Evolutionary conservation across 495 filamentous ascomycete genomes (phyloP).

Genomic region (Xylaria telfairii): DNA sequence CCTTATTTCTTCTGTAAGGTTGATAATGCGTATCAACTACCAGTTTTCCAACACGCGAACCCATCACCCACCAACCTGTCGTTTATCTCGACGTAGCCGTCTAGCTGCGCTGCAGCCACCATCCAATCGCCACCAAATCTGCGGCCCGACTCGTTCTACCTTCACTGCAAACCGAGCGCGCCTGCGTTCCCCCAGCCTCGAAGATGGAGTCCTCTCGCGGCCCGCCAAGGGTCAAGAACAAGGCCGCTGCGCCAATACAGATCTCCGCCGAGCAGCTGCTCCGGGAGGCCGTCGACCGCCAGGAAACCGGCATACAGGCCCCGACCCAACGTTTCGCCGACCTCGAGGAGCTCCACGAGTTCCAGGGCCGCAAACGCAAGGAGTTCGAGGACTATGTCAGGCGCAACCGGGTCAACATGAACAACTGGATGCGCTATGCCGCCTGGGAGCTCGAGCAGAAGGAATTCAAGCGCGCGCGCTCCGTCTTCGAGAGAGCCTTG

Average conservation of each 20-base stretch:
- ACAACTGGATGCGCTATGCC: constrained; percentile 99
- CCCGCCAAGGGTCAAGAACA: constrained; percentile 97
- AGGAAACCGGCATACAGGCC: constrained; percentile 85
- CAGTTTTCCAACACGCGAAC: background rate
- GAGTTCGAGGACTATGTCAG: constrained; percentile 98
- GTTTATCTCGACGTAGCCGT: background rate
- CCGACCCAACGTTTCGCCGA: constrained; percentile 96
- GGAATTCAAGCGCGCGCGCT: constrained; percentile 94
- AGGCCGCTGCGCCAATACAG: constrained; percentile 84
- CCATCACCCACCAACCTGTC: background rate
- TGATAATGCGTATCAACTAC: background rate
- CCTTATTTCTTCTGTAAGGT: background rate
- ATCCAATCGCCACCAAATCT: too few relatives aligned
- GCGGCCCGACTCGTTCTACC: background rate
- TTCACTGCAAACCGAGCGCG: background rate
- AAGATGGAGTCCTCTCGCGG: constrained; percentile 93
- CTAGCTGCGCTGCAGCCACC: background rate
- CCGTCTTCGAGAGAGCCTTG: constrained; percentile 93
- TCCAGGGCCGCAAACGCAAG: constrained; percentile 91
- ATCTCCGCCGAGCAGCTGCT: constrained; percentile 97
- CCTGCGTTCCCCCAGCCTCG: background rate
- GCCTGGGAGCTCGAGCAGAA: constrained; percentile 98
- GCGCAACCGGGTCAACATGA: constrained; percentile 93
- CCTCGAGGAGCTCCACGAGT: constrained; percentile 97
- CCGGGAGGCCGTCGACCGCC: constrained; percentile 95